A percentile compares a stretch with the other conserved stretches of the same genome.
These are phyloP conservation scores for Teratosphaeria viscida DNA, from an alignment of 2,329 filamentous ascomycete species.

Conservation along the genomic window DNA sequence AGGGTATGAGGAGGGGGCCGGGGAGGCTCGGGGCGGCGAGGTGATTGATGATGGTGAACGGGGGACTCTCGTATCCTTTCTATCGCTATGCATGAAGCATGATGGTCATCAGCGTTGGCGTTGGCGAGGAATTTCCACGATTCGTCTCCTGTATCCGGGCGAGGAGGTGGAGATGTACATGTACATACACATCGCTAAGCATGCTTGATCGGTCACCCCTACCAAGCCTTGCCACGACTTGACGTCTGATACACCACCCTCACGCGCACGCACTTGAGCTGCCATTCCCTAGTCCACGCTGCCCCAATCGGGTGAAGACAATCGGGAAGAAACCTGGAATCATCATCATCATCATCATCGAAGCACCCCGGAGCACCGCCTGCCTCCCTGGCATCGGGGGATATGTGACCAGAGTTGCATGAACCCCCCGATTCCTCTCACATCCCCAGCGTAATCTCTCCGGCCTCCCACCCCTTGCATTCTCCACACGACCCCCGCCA, in stretches of 20 bases:
- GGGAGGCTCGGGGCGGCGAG: constrained; percentile 1
- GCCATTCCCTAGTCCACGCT: too few relatives aligned
- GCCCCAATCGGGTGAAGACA: too few relatives aligned
- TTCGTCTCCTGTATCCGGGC: neutral
- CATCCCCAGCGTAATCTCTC: too few relatives aligned
- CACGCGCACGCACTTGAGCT: too few relatives aligned
- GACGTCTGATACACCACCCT: too few relatives aligned
- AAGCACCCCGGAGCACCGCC: too few relatives aligned
- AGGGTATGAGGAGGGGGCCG: constrained; percentile 28
- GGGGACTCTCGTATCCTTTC: neutral
- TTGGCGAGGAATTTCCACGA: neutral
- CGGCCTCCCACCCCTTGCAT: too few relatives aligned
- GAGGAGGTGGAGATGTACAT: neutral
- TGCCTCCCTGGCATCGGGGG: neutral
- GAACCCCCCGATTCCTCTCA: neutral
- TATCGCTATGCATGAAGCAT: constrained; percentile 1
- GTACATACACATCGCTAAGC: neutral
- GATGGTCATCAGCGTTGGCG: neutral
- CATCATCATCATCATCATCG: too few relatives aligned
- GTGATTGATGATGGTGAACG: neutral
- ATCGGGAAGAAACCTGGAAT: too few relatives aligned
- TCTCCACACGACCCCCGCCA: too few relatives aligned
- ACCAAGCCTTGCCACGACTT: too few relatives aligned
- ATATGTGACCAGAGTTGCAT: too few relatives aligned
- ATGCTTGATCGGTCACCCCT: neutral